Conservation (phyloP, 441 rosid species). For the Bruguiera hainesii region DNA sequence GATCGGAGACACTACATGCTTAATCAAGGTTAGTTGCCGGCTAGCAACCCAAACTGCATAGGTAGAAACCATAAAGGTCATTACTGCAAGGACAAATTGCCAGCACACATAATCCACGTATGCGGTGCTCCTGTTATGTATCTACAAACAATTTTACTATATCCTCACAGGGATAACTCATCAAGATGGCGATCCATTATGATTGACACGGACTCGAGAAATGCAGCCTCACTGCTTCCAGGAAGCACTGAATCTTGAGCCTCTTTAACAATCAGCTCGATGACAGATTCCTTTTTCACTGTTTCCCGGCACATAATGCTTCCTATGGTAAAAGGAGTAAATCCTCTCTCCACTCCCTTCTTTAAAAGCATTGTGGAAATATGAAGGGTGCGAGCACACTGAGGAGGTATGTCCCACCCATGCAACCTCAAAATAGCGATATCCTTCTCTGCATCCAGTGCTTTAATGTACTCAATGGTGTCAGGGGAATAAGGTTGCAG, state of each 20-base stretch:
- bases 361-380: conserved; percentile 71
- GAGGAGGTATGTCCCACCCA: conserved; percentile 56
- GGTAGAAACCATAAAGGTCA: conserved; percentile 13
- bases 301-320: conserved; percentile 69
- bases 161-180: conserved; percentile 12
- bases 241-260: conserved; percentile 43
- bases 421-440: conserved; percentile 50
- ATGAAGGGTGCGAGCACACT: conserved; percentile 43
- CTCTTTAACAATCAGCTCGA: conserved; percentile 54
- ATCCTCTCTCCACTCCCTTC: conserved; percentile 60
- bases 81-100: background rate
- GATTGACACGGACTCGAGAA: conserved; percentile 38
- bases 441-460: conserved; percentile 54
- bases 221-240: conserved; percentile 45
- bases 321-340: conserved; percentile 62
- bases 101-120: conserved; percentile 7
- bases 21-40: background rate
- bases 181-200: conserved; percentile 55
- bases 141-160: background rate
- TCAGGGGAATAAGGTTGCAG: conserved; percentile 48
- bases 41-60: background rate
- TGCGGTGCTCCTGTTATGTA: conserved; percentile 11
- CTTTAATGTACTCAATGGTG: conserved; percentile 49
- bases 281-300: conserved; percentile 43
- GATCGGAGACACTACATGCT: too few species aligned